phyloP scores from a whole-genome alignment of 2,329 filamentous ascomycete species.

The Claviceps lovelessii region DNA sequence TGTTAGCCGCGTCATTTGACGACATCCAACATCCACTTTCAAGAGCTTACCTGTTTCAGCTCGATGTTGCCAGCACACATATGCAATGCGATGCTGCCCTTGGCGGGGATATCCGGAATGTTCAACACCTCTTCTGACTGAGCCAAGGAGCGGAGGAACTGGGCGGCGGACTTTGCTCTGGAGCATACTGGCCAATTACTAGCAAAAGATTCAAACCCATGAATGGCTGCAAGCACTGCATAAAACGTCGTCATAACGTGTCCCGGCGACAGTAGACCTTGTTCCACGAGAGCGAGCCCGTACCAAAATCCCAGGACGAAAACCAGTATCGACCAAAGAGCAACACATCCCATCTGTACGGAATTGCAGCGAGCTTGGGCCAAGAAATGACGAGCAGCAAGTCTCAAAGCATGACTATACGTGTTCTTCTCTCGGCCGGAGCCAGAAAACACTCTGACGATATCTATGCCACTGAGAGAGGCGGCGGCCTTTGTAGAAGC shows the following conservation, averaged over 20 bases:
- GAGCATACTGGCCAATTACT: slow-evolving; percentile 65
- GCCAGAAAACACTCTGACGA: slow-evolving; percentile 76
- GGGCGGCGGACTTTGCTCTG: slow-evolving; percentile 64
- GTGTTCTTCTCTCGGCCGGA: slow-evolving; percentile 52
- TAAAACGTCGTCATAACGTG: slow-evolving; percentile 76
- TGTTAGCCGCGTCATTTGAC: not conserved
- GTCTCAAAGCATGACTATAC: slow-evolving; percentile 44
- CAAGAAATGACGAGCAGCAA: slow-evolving; percentile 49
- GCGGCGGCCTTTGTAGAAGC: slow-evolving; percentile 60
- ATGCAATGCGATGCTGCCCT: slow-evolving; percentile 15
- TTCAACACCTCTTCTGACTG: not conserved
- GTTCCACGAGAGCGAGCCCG: slow-evolving; percentile 53
- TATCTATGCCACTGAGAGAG: slow-evolving; percentile 60
- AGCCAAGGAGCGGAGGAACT: slow-evolving; percentile 39
- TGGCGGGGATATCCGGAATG: not conserved
- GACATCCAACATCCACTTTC: no score
- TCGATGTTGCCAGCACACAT: slow-evolving; percentile 53
- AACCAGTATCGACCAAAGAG: slow-evolving; percentile 60
- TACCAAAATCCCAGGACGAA: slow-evolving; percentile 90
- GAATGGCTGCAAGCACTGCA: slow-evolving; percentile 60
- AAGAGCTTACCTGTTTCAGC: slow-evolving; percentile 44
- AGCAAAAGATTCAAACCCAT: slow-evolving; percentile 58
- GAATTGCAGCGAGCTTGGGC: slow-evolving; percentile 55
- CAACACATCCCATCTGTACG: slow-evolving; percentile 57
- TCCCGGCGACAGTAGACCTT: slow-evolving; percentile 42